These are phyloP conservation scores for Canavalia ensiformis DNA, from an alignment of 306 rosid genomes.

Conservation along the genomic window DNA sequence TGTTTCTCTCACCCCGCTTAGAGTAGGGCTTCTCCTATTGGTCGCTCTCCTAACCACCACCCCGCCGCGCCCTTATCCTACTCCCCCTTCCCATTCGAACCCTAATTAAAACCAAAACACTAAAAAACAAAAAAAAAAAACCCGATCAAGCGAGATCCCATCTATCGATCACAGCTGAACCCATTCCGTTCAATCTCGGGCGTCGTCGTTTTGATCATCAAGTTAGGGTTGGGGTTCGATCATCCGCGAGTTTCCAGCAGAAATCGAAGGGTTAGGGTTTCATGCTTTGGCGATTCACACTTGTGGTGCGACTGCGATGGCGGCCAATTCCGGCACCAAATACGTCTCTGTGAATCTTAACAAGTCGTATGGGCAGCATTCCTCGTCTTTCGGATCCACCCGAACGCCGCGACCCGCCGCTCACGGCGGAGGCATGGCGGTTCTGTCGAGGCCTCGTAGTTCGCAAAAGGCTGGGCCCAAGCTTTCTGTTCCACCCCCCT, in stretches of 20 bases:
- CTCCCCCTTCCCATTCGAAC: constrained; percentile 37
- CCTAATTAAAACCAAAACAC: constrained; percentile 45
- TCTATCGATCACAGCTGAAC: constrained; percentile 26
- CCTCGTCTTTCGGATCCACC: constrained; percentile 61
- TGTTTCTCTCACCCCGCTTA: constrained; percentile 27
- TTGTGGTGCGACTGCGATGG: constrained; percentile 70
- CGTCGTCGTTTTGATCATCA: constrained; percentile 4
- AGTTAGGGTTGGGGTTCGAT: constrained; percentile 37
- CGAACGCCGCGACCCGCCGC: constrained; percentile 60
- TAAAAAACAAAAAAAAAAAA: not conserved
- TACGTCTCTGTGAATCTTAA: constrained; percentile 94
- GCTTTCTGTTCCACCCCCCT: constrained; percentile 99
- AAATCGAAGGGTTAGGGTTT: constrained; percentile 63
- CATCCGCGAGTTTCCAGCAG: not conserved
- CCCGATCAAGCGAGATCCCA: constrained; percentile 10
- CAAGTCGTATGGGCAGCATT: constrained; percentile 91
- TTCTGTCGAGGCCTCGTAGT: constrained; percentile 89
- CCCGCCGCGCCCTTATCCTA: constrained; percentile 38
- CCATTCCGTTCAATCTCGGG: not conserved
- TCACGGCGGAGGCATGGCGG: constrained; percentile 68
- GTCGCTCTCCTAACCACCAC: constrained; percentile 56
- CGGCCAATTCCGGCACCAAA: constrained; percentile 96
- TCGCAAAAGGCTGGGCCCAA: constrained; percentile 89
- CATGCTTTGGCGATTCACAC: constrained; percentile 75
- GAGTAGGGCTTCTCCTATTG: constrained; percentile 61